Evolutionary conservation across 257 asterid species (phyloP), one percentile per base, ranked within the genome.

Genomic region (Parsonsia alboflavescens): DNA sequence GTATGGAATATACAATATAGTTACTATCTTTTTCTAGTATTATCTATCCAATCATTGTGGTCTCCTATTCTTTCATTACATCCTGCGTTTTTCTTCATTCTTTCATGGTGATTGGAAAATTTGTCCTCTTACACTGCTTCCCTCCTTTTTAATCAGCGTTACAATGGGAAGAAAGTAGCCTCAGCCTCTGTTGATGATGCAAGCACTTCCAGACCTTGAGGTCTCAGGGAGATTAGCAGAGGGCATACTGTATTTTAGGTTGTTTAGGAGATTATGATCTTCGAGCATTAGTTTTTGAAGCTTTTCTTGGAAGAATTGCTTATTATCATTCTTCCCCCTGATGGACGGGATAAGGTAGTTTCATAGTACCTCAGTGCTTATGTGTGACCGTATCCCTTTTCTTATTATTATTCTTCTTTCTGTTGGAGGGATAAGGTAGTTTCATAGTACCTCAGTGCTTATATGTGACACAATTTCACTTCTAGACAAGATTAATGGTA

Each of bases 101-200:
- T 49, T 19, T 76, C 28, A 8, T 33, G 50, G 76, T 61, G 10
- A 26, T 28, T 45, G 56, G 22, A 4, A 48, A 36, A 36, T 64
- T 17, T 19, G 33, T 64, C 21, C 70, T 22, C 10, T 19, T 7
- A 63, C 11, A 16, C 54, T 13, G 21, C 50, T 30, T 15, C 41
- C 13, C 13, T 13, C n/a, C 42, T 52, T 67, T 70, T 78, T 76
- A 56, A 74, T 70, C 96, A 93, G 97, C 97, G 97, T 61, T 94
- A 90, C 70, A 39, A 78, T 11, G 95, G 97, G 72, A 94, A 91
- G 89, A 91, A 88, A 87, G 88, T 73, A 73, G 84, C 80, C 78
- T 81, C 90, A 73, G 84, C 80, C 78, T 81, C 90, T 42, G 21
- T 84, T 54, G 96, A 90, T 56, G 97, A 92, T 52, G 45, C 88